Percentiles rank a stretch among this genome's conserved stretches.
Evolutionary conservation across 2,329 filamentous ascomycete genomes (phyloP).

Genomic region (Bipolaris cookei): DNA sequence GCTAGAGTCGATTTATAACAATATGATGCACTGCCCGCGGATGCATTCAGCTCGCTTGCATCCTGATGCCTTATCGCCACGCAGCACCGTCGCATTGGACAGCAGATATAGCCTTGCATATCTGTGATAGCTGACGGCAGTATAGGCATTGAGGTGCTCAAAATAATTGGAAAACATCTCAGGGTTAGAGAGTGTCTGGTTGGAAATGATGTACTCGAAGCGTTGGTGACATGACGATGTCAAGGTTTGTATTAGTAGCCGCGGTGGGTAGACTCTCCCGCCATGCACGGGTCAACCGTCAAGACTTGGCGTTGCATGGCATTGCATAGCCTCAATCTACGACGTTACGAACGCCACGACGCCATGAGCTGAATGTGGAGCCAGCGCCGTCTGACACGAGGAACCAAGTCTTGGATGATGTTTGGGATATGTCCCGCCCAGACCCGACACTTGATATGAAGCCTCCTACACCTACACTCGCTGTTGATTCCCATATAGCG

Average conservation of each 20-base stretch:
- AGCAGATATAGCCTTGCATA: not conserved
- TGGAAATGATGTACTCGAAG: not conserved
- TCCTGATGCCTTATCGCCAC: not conserved
- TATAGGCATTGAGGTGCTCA: too few relatives aligned
- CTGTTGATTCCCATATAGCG: not conserved
- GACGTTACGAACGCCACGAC: slow-evolving; percentile 1
- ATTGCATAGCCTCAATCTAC: slow-evolving; percentile 12
- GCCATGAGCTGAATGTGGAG: slow-evolving; percentile 19
- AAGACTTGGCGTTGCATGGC: not conserved
- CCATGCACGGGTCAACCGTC: not conserved
- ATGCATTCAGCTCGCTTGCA: not conserved
- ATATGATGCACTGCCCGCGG: not conserved
- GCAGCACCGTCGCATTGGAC: not conserved
- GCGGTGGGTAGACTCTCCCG: not conserved
- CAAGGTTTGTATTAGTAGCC: not conserved
- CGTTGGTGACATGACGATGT: not conserved
- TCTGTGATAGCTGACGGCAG: too few relatives aligned
- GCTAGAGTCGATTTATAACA: not conserved
- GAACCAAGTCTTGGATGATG: slow-evolving; percentile 13
- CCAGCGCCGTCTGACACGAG: slow-evolving; percentile 19
- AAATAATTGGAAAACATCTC: too few relatives aligned
- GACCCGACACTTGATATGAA: not conserved
- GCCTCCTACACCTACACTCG: not conserved
- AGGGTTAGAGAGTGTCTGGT: too few relatives aligned
- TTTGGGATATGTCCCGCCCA: slow-evolving; percentile 8